Evolutionary conservation across 257 asterid species (phyloP), one percentile per base, ranked within the genome.

Genomic region (Apocynum venetum): DNA sequence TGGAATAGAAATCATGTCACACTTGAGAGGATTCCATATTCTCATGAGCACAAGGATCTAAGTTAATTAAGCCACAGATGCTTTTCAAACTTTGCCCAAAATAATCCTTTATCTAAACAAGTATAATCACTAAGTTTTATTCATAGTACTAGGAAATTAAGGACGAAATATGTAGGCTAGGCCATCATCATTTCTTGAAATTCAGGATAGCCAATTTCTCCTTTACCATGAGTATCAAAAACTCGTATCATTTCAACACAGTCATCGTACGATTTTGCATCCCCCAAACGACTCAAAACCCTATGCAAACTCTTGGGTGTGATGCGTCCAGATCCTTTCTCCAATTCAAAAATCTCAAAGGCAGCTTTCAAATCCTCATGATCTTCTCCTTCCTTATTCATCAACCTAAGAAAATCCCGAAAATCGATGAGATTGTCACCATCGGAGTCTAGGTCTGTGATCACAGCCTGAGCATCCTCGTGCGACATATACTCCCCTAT

Each of bases 291-390:
- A 43, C 79, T 82, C 75, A 90, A 67, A n/a, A 83, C 91, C 79
- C 84, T 80, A 73, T 87, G 91, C 84, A 90, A 83, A 79, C 95
- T 88, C 78, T 84, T 77, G 2, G 95, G 83, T 19, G 92, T 90
- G n/a, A 90, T 90, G 43, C 86, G 77, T 38, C 95, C 95, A n/a
- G 82, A 82, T 40, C 91, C 92, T 75, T 83, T 88, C 80, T 86
- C 90, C 49, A 80, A 36, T 48, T 90, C 95, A 13, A 81, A 90
- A 55, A 75, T 71, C 75, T 82, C 87, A 64, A 89, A 90, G 2
- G 89, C 94, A 64, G 89, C 86, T 81, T 81, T 88, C 85, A 89
- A 6, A 20, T 90, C 94, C 64, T 81, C 86, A 19, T 83, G 84
- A 0, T n/a, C 77, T 7, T 46, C 63, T 49, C 78, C 77, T 35